phyloP scores from a whole-genome alignment of 2,329 filamentous ascomycete species.

The Xylaria sp. region DNA sequence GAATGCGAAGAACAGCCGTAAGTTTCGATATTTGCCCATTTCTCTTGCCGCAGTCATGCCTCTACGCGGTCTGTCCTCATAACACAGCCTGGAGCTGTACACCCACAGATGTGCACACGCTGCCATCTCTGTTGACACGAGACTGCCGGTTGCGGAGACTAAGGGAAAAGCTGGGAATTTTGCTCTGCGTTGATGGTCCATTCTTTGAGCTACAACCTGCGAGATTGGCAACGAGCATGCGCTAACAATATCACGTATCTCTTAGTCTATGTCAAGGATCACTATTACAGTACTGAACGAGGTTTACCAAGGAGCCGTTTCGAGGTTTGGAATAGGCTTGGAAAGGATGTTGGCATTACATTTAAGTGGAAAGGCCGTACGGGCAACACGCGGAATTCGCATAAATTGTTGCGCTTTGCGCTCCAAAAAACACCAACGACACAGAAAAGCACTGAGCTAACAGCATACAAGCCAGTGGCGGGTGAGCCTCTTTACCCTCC shows the following conservation, averaged over 20 bases:
- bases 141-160: not conserved
- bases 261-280: conserved; percentile 44
- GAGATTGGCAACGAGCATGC: not conserved
- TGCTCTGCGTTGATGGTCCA: not conserved
- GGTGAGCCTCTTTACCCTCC: conserved; percentile 23
- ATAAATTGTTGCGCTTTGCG: conserved; percentile 54
- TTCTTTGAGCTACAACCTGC: not conserved
- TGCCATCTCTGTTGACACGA: not conserved
- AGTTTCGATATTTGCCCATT: conserved; percentile 29
- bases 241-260: conserved; percentile 13
- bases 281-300: conserved; percentile 44
- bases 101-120: not conserved
- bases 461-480: conserved; percentile 1
- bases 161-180: not conserved
- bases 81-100: not conserved
- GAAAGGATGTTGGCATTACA: conserved; percentile 45
- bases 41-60: not conserved
- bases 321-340: conserved; percentile 38
- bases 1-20: conserved; percentile 37
- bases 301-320: conserved; percentile 37
- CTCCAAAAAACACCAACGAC: conserved; percentile 39
- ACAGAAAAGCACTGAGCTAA: conserved; percentile 33
- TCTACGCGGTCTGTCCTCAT: not conserved
- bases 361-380: conserved; percentile 50
- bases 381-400: conserved; percentile 52